These are phyloP conservation scores for Santalum album DNA, from an alignment of 164 flowering plant species.

Conservation along the genomic window DNA sequence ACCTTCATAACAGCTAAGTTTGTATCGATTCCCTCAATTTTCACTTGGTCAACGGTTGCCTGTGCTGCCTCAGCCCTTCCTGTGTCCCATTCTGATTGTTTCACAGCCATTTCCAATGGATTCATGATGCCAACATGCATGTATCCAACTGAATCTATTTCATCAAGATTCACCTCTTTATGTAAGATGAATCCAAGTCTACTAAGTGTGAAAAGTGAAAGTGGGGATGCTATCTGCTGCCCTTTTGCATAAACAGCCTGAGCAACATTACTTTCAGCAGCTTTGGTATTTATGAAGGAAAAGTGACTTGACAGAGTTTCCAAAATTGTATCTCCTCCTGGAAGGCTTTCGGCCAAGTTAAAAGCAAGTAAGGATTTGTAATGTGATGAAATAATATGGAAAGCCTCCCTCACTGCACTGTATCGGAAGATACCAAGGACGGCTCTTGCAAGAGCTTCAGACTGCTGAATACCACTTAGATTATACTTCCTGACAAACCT, in stretches of 20 bases:
- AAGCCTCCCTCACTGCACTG: constrained; percentile 75
- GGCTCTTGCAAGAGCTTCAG: constrained; percentile 72
- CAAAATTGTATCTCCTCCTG: constrained; percentile 68
- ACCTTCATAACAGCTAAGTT: constrained; percentile 91
- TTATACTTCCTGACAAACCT: constrained; percentile 50
- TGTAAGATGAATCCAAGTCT: constrained; percentile 40
- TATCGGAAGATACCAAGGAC: constrained; percentile 51
- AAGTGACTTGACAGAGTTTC: constrained; percentile 50
- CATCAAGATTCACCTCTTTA: constrained; percentile 21
- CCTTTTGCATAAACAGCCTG: constrained; percentile 21
- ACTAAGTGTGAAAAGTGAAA: constrained; percentile 41
- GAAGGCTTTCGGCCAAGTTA: constrained; percentile 78
- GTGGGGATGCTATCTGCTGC: constrained; percentile 25
- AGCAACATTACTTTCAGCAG: constrained; percentile 16
- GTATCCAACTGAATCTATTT: constrained; percentile 29
- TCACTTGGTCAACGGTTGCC: constrained; percentile 78
- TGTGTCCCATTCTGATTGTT: constrained; percentile 39
- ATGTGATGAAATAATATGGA: constrained; percentile 38
- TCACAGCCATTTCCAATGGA: constrained; percentile 61
- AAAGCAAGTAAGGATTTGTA: constrained; percentile 61
- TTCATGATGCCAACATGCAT: constrained; percentile 55
- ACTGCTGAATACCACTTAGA: constrained; percentile 38
- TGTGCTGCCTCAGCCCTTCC: constrained; percentile 81
- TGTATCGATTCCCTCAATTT: constrained; percentile 85
- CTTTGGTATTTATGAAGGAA: constrained; percentile 19